These are phyloP conservation scores for Schizothecium vesticola DNA, from an alignment of 495 filamentous ascomycete genomes.

Conservation along the genomic window DNA sequence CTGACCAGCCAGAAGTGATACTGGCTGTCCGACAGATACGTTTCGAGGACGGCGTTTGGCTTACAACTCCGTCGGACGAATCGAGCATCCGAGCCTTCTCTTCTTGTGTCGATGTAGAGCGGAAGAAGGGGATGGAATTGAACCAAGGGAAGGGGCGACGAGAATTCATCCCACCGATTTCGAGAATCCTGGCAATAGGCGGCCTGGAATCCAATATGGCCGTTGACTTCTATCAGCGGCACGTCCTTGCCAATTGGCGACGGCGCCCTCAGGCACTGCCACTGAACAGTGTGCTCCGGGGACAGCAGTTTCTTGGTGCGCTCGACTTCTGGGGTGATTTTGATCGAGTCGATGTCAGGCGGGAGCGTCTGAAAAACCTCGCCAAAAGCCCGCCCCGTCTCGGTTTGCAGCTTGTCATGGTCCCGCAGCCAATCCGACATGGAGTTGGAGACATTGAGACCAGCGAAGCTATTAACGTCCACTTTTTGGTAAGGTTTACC, in stretches of 20 bases:
- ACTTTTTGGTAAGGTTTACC: conserved; percentile 53
- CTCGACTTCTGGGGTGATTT: conserved; percentile 33
- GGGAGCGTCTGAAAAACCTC: conserved; percentile 49
- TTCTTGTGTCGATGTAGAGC: conserved; percentile 84
- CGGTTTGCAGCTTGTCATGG: conserved; percentile 42
- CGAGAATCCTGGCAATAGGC: conserved; percentile 66
- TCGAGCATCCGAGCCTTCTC: conserved; percentile 75
- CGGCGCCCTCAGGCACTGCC: conserved; percentile 62
- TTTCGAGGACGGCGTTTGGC: conserved; percentile 77
- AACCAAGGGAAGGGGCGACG: conserved; percentile 78
- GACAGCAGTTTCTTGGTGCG: conserved; percentile 42
- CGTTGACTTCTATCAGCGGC: conserved; percentile 80
- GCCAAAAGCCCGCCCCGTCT: conserved; percentile 37
- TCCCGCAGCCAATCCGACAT: conserved; percentile 71
- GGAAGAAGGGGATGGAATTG: conserved; percentile 78
- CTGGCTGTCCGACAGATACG: conserved; percentile 68
- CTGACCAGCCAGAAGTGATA: conserved; percentile 89
- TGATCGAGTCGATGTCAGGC: conserved; percentile 33
- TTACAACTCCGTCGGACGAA: conserved; percentile 84
- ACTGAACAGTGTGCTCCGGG: conserved; percentile 46
- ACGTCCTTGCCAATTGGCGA: conserved; percentile 55
- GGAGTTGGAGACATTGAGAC: conserved; percentile 59
- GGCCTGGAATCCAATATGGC: conserved; percentile 72
- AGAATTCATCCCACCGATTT: conserved; percentile 71
- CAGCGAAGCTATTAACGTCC: conserved; percentile 61